phyloP scores from a whole-genome alignment of 2,329 filamentous ascomycete species.

The Nemania sp. region DNA sequence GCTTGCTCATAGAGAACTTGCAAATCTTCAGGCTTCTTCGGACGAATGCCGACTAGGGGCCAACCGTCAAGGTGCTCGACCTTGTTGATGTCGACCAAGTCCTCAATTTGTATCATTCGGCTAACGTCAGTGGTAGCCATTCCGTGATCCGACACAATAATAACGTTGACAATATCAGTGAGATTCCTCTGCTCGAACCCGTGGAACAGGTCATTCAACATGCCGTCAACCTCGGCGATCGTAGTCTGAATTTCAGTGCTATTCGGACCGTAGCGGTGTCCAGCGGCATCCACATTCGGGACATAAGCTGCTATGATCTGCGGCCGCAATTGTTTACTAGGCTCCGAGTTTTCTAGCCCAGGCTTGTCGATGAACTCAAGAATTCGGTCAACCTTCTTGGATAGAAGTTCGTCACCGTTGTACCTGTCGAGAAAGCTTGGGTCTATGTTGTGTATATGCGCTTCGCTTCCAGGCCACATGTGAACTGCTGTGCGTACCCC shows the following conservation, averaged over 20 bases:
- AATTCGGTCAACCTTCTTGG: conserved; percentile 81
- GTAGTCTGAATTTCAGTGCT: conserved; percentile 88
- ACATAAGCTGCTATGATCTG: conserved; percentile 96
- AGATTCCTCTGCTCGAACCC: conserved; percentile 86
- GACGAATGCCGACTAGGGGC: conserved; percentile 90
- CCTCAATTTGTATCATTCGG: conserved; percentile 88
- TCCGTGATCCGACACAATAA: conserved; percentile 97
- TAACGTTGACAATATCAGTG: conserved; percentile 89
- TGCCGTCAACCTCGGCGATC: conserved; percentile 82
- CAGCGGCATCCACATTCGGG: conserved; percentile 88
- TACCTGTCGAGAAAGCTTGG: conserved; percentile 87
- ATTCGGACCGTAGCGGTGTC: conserved; percentile 91
- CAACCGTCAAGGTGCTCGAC: conserved; percentile 92
- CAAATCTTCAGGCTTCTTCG: conserved; percentile 76
- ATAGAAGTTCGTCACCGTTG: conserved; percentile 80
- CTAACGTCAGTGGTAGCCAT: conserved; percentile 93
- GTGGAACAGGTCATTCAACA: conserved; percentile 81
- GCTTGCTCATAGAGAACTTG: conserved; percentile 74
- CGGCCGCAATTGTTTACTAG: conserved; percentile 72
- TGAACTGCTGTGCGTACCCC: conserved; percentile 85
- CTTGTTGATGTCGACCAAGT: conserved; percentile 80
- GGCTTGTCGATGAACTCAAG: conserved; percentile 87
- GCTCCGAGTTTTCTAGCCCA: conserved; percentile 70
- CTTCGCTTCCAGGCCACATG: conserved; percentile 99
- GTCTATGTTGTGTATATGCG: conserved; percentile 79